phyloP scores from a whole-genome alignment of 1,284 basidiomycete genomes.

The Phlebopus sp. region DNA sequence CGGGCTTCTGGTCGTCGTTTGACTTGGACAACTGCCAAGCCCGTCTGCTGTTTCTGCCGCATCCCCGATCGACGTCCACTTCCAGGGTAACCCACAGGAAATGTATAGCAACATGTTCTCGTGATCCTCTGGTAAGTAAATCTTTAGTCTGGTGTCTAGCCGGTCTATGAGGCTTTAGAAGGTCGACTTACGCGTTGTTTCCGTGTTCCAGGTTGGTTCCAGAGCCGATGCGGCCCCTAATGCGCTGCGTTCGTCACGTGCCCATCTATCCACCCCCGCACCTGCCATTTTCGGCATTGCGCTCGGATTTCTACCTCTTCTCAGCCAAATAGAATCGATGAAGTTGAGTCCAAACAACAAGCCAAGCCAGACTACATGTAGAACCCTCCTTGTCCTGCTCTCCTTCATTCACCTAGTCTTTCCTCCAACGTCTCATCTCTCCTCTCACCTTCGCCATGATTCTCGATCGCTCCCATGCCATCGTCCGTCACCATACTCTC shows the following conservation, averaged over 20 bases:
- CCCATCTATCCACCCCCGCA: constrained; percentile 12
- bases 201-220: constrained; percentile 1
- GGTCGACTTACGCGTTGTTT: neutral
- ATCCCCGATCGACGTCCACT: too few species aligned
- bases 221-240: neutral
- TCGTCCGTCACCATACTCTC: constrained; percentile 51
- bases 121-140: neutral
- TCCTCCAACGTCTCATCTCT: neutral
- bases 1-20: too few species aligned
- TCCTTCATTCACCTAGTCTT: constrained; percentile 2
- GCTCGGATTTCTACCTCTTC: constrained; percentile 21
- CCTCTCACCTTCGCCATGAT: constrained; percentile 20
- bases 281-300: constrained; percentile 22
- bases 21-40: too few species aligned
- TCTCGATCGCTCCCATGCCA: constrained; percentile 20
- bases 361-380: constrained; percentile 12
- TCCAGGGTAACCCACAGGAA: too few species aligned
- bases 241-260: constrained; percentile 18
- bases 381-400: neutral
- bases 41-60: too few species aligned
- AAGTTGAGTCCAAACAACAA: constrained; percentile 10
- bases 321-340: constrained; percentile 26
- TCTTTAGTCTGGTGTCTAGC: too few species aligned
- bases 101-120: neutral
- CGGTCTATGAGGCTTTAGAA: too few species aligned